Evolutionary conservation across 805 yeast genomes (phyloP), one percentile per base, ranked within the genome.

Genomic region (Candida ponderosae): DNA sequence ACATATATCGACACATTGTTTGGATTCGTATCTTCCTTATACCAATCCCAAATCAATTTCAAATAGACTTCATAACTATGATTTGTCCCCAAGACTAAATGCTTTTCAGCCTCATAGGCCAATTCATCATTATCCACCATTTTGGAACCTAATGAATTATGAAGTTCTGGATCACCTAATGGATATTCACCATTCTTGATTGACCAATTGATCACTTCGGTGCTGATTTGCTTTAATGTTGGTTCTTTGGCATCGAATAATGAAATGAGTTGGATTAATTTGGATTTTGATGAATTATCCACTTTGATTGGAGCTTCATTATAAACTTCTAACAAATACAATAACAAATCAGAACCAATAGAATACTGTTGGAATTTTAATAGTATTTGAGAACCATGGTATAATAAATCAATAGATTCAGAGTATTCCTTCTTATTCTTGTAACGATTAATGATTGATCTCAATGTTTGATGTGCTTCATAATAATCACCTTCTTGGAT

Each of bases 381-480:
- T 39, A 90, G 69, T 17, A 80, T 74, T 42, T 74, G 63, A 0
- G 94, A 72, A 31, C 90, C 89, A 46, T 78, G 77, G 48, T 76
- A 75, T 24, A 90, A 67, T 39, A 88, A 62, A 34, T 83, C 88
- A 36, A 76, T 69, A 9, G 97, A 95, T 29, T 81, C 80, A 3
- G 60, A 63, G 55, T 72, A 85, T 41, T 81, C 76, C 42, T 76
- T 76, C 18, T 78, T 55, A 44, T 84, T 76, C 31, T 83, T 81
- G 53, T 84, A 82, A 54, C 98, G 70, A 47, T 88, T 88, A 31
- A 85, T 84, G 37, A 90, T 83, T 6, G 97, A 87, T 52, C 96
- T 69, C 36, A 93, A 70, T 0, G 96, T 89, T 59, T 93, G 97
- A 57, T 90, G 96, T 0, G 97, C 97, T 56, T 93, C 98, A 56